Evolutionary conservation across 2,329 filamentous ascomycete species (phyloP).

Genomic region (Alternaria rosae): DNA sequence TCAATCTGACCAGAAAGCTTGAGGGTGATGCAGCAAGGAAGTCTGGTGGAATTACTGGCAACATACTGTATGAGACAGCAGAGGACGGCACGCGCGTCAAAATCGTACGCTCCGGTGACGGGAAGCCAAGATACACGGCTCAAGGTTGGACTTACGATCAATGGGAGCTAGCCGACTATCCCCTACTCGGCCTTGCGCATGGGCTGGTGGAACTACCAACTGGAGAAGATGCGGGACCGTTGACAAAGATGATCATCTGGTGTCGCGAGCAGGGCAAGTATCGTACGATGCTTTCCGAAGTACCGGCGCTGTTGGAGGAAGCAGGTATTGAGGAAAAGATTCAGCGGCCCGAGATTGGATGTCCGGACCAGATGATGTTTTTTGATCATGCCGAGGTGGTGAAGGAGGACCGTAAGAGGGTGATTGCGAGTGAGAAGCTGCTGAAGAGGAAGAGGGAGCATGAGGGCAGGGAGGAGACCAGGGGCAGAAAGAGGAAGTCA

Average conservation of each 20-base stretch:
- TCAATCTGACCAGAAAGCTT: conserved; percentile 22
- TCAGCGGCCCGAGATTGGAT: conserved; percentile 1
- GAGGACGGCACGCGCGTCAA: neutral
- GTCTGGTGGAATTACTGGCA: neutral
- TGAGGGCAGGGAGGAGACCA: neutral
- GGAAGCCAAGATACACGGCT: conserved; percentile 14
- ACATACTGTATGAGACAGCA: too few species aligned
- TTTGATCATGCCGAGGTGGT: conserved; percentile 6
- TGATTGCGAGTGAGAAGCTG: neutral
- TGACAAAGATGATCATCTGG: conserved; percentile 24
- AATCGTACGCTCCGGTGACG: neutral
- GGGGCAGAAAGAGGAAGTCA: conserved; percentile 9
- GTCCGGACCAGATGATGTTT: conserved; percentile 20
- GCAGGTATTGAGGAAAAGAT: conserved; percentile 16
- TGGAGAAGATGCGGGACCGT: conserved; percentile 24
- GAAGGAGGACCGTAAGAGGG: conserved; percentile 15
- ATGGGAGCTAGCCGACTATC: conserved; percentile 24
- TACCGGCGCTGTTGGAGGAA: conserved; percentile 8
- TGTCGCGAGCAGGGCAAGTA: conserved; percentile 6
- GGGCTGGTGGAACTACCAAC: conserved; percentile 19
- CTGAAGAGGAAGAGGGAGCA: neutral
- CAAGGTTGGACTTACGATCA: conserved; percentile 16
- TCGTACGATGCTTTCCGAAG: conserved; percentile 16
- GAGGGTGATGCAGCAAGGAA: neutral
- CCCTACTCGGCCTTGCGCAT: conserved; percentile 23